Conservation (phyloP, 345 rosid species). For the Sonneratia caseolaris region DNA sequence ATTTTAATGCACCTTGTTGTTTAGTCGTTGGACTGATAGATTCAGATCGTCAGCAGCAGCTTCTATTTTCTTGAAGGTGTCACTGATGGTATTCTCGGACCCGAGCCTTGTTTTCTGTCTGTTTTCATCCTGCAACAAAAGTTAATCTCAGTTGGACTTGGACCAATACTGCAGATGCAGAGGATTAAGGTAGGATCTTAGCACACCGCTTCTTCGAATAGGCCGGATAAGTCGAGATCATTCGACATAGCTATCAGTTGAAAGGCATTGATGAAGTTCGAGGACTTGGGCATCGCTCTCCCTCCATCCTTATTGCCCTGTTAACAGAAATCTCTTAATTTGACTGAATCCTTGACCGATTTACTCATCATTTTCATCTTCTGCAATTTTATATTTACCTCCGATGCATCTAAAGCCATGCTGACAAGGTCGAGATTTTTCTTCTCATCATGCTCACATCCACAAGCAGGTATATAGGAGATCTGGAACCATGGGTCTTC, state of each 20-base stretch:
- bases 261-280: conserved; percentile 82
- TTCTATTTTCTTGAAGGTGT: conserved; percentile 79
- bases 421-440: conserved; percentile 37
- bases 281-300: conserved; percentile 30
- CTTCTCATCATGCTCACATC: conserved; percentile 24
- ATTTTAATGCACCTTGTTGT: conserved; percentile 39
- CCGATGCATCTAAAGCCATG: conserved; percentile 42
- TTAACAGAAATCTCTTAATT: conserved; percentile 12
- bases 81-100: conserved; percentile 53
- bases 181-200: conserved; percentile 9
- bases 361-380: neutral
- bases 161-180: neutral
- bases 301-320: conserved; percentile 42
- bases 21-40: conserved; percentile 50
- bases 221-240: conserved; percentile 90
- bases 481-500: conserved; percentile 73
- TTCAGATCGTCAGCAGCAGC: conserved; percentile 66
- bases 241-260: conserved; percentile 83
- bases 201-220: conserved; percentile 73
- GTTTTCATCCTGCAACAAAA: conserved; percentile 43
- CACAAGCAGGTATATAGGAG: conserved; percentile 45
- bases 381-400: conserved; percentile 27
- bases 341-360: conserved; percentile 4
- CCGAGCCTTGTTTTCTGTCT: conserved; percentile 60
- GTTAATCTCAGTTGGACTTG: neutral